Base-by-base conservation (phyloP, 75 land plant species). In the Adiantum capillusveneris region DNA sequence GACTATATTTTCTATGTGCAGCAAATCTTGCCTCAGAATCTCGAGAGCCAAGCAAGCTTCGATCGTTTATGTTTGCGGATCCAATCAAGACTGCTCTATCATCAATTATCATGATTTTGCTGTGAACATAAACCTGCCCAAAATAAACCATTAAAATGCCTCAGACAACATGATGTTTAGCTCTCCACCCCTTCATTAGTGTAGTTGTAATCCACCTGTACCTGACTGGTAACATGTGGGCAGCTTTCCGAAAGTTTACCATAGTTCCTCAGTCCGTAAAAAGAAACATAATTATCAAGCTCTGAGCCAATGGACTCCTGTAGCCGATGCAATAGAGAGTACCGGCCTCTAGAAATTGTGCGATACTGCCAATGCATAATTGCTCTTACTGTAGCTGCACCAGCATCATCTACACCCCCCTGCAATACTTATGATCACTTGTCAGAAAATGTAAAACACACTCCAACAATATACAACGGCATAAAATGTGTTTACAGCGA, bases 341-440 rank as follows among this genome's bases (percentile, higher is more conserved):
- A 63, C 11, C 66, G 71, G 26, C 98, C 98, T 65, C 98, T 71
- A 53, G 83, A 81, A 43, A 94, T 94, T 12, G 98, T 84, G 30
- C 98, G 78, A 62, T 94, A 89, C 62, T 94, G 98, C 98, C 98
- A 94, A 60, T 94, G 98, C 87, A 94, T 77, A 45, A 89, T 86
- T 27, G 98, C 91, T 59, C 98, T 80, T 17, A 94, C 96, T 52
- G 98, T 90, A 56, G 98, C 98, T 29, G 98, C 98, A 67, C 98
- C 98, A 44, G 68, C 76, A 78, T 94, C 98, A 78, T 94, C 98
- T 24, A 94, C 49, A 19, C 98, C 96, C 6, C 98, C 98, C 85
- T 88, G 70, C 9, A 5, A 34, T 5, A 34, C 3, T 34, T 34
- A 3, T 5, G 7, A 5, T 34, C 37, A 34, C 37, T 34, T 34